These are phyloP conservation scores for Coniochaeta sp. DNA, from an alignment of 2,329 filamentous ascomycete species.

Conservation along the genomic window DNA sequence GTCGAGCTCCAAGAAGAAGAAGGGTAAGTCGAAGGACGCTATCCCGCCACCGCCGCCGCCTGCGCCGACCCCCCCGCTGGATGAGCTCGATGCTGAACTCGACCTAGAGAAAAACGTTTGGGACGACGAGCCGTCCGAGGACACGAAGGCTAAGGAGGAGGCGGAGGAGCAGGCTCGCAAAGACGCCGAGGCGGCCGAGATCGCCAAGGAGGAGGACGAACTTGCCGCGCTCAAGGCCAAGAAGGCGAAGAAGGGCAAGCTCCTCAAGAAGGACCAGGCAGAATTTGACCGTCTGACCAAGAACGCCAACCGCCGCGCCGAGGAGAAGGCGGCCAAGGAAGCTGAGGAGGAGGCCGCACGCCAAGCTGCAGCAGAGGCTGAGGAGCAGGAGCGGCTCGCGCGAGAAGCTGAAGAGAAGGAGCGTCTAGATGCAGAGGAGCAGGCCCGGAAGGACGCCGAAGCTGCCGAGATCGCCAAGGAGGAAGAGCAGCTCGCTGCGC, in stretches of 20 bases:
- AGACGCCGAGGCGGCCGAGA: conserved; percentile 11
- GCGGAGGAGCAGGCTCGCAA: conserved; percentile 16
- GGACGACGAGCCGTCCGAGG: conserved; percentile 25
- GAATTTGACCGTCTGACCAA: conserved; percentile 30
- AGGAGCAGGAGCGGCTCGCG: conserved; percentile 1
- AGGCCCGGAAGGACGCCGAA: conserved; percentile 13
- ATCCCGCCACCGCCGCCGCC: conserved; percentile 36
- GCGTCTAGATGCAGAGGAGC: conserved; percentile 17
- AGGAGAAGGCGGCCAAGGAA: conserved; percentile 13
- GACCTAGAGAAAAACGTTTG: conserved; percentile 19
- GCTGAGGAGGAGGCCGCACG: conserved; percentile 13
- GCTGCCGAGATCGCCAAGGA: conserved; percentile 15
- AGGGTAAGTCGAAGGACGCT: conserved; percentile 26
- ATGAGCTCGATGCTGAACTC: conserved; percentile 26
- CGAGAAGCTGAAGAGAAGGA: conserved; percentile 13
- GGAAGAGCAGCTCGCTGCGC: conserved; percentile 30
- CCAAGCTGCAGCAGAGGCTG: not conserved
- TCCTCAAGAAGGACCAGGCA: conserved; percentile 38
- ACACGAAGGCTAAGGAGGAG: conserved; percentile 29
- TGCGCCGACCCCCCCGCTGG: conserved; percentile 39
- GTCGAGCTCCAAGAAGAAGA: conserved; percentile 35
- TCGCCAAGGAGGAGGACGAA: conserved; percentile 26
- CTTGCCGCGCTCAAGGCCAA: conserved; percentile 35
- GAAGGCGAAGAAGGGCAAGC: conserved; percentile 39
- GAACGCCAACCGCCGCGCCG: conserved; percentile 23